Conservation (phyloP, 345 rosid species). For the Citrus hindsii region DNA sequence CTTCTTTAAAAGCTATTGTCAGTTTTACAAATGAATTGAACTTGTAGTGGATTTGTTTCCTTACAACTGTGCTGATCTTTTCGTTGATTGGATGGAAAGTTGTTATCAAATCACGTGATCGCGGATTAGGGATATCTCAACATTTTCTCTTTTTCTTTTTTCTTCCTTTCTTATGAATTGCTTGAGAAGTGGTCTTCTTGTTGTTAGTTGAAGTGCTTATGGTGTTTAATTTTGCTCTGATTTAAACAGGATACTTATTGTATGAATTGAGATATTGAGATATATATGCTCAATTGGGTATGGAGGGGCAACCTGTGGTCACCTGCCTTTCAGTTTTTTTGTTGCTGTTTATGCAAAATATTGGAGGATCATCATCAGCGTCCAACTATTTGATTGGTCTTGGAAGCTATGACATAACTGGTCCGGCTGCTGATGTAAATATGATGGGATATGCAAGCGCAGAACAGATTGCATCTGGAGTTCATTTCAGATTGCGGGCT, state of each 20-base stretch:
- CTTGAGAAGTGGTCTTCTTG: neutral
- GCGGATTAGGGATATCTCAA: neutral
- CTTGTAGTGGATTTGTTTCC: neutral
- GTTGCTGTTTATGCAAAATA: constrained; percentile 18
- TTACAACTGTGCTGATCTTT: neutral
- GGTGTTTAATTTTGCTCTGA: neutral
- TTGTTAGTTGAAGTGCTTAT: neutral
- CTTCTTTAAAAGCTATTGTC: neutral
- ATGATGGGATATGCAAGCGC: constrained; percentile 77
- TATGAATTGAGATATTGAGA: neutral
- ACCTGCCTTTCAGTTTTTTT: constrained; percentile 17
- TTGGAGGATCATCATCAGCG: constrained; percentile 24
- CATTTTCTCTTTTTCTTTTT: neutral
- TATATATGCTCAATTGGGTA: neutral
- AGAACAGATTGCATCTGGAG: constrained; percentile 59
- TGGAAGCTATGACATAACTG: constrained; percentile 81
- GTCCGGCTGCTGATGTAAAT: constrained; percentile 81
- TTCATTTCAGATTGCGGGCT: constrained; percentile 69
- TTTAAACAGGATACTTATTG: neutral
- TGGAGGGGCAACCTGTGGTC: neutral
- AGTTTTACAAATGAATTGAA: neutral
- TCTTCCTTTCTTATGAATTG: neutral
- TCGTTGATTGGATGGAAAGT: neutral
- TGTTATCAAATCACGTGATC: neutral
- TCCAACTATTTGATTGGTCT: constrained; percentile 57